These are phyloP conservation scores for Nakazawaea ernobii DNA, from an alignment of 805 yeast species.

Conservation along the genomic window DNA sequence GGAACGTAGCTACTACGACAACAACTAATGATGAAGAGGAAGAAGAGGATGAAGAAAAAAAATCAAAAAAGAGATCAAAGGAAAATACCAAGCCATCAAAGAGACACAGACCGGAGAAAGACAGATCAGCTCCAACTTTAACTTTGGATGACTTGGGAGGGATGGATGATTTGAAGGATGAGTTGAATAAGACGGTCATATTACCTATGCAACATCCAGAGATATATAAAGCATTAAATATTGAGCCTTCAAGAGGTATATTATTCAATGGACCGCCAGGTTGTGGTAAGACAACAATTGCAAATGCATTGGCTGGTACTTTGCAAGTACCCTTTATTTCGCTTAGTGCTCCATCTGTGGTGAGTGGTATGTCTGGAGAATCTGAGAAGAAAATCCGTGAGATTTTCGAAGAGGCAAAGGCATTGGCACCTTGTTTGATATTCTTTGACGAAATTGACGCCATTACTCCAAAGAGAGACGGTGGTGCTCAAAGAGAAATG, in stretches of 20 bases:
- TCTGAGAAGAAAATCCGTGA: slow-evolving; percentile 92
- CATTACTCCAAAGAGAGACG: slow-evolving; percentile 95
- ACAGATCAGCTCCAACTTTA: slow-evolving; percentile 64
- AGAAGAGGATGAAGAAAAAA: slow-evolving; percentile 20
- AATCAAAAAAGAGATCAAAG: slow-evolving; percentile 47
- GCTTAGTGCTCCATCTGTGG: slow-evolving; percentile 92
- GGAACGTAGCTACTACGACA: slow-evolving; percentile 38
- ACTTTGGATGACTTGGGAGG: slow-evolving; percentile 82
- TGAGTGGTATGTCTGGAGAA: slow-evolving; percentile 99
- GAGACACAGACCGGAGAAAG: slow-evolving; percentile 35
- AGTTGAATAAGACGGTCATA: slow-evolving; percentile 85
- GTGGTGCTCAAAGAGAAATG: slow-evolving; percentile 98
- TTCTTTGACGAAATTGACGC: slow-evolving; percentile 98
- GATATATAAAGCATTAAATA: slow-evolving; percentile 79
- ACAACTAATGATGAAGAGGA: slow-evolving; percentile 10
- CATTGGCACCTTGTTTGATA: slow-evolving; percentile 85
- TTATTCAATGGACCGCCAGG: slow-evolving; percentile 97
- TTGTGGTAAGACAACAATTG: slow-evolving; percentile 95
- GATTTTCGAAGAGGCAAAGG: slow-evolving; percentile 85
- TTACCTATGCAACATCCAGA: slow-evolving; percentile 93
- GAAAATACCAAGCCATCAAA: slow-evolving; percentile 25
- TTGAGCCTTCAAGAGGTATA: slow-evolving; percentile 95
- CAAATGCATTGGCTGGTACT: slow-evolving; percentile 94
- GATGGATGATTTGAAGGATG: slow-evolving; percentile 75
- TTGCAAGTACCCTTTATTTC: slow-evolving; percentile 88